These are phyloP conservation scores for Pleurotus citrinopileatus DNA, from an alignment of 768 basidiomycete species.

Conservation along the genomic window DNA sequence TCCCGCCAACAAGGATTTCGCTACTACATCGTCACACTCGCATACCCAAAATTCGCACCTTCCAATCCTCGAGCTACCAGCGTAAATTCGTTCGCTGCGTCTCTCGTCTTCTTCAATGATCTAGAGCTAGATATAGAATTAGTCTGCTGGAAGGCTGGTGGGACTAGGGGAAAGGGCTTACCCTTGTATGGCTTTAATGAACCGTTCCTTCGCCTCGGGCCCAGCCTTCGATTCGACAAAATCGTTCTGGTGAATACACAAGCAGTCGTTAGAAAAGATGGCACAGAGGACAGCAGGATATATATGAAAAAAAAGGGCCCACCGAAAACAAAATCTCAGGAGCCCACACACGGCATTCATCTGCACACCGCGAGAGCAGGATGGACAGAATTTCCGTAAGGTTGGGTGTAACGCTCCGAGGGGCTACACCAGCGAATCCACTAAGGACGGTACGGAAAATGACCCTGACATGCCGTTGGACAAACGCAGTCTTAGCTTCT, in stretches of 20 bases:
- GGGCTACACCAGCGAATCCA: constrained; percentile 83
- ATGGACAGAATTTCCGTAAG: constrained; percentile 78
- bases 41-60: constrained; percentile 83
- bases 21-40: constrained; percentile 57
- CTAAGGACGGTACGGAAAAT: constrained; percentile 73
- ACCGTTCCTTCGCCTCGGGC: constrained; percentile 71
- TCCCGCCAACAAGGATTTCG: no score
- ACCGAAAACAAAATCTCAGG: constrained; percentile 68
- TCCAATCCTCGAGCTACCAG: constrained; percentile 82
- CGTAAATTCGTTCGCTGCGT: constrained; percentile 86
- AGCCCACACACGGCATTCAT: constrained; percentile 58
- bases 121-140: constrained; percentile 47
- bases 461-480: constrained; percentile 55
- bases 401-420: constrained; percentile 79
- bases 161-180: constrained; percentile 26
- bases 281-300: neutral
- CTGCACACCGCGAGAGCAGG: constrained; percentile 50
- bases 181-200: constrained; percentile 71
- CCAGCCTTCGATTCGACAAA: constrained; percentile 76
- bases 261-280: constrained; percentile 6
- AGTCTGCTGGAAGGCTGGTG: neutral
- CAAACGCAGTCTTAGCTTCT: constrained; percentile 37
- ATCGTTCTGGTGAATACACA: constrained; percentile 46
- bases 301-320: constrained; percentile 14
- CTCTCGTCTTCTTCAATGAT: constrained; percentile 69